Evolutionary conservation across 345 rosid species (phyloP), one percentile per base, ranked within the genome.

Genomic region (Lepidium didymum): DNA sequence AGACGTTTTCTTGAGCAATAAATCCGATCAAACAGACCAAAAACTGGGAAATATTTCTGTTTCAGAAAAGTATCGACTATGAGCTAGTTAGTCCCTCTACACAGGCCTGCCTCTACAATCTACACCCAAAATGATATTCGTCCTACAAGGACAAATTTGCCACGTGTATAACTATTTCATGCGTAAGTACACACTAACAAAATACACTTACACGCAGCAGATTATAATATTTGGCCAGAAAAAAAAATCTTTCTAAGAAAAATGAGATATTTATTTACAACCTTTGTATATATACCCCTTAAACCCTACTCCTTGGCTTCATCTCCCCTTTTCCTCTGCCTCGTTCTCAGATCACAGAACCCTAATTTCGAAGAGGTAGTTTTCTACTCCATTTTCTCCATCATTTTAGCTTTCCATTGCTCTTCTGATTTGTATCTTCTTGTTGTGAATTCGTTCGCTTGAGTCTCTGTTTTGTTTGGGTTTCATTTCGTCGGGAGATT

Each of bases 281-380:
- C 2, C 38, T 54, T 21, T 8, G 70, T 56, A 61, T 74, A 68
- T 54, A 74, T 19, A 60, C 0, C 40, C 41, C 75, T 63, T 69
- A 75, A 75, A 75, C 79, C 79, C 75, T 69, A 69, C 55, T 0
- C 33, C 42, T 59, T 18, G 44, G 59, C 56, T 46, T 72, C 57
- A 36, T 50, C 33, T 15, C 15, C 42, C n/a, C 33, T 11, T 72
- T 18, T 40, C 19, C 38, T 54, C 73, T 54, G 79, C 70, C 75
- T 57, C 79, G 56, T 21, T 65, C 56, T 13, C 18, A 25, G 21
- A 21, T 65, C 38, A 16, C 67, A 56, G 34, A 67, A 41, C 79
- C 79, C 79, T 75, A 56, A n/a, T 56, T 62, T 63, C 35, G 7
- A 6, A 49, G 9, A 69, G 69, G 74, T 69, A 63, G 2, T 6